Percentiles rank a stretch among this genome's conserved stretches.
These are phyloP conservation scores for Thalia dealbata DNA, from an alignment of 176 grass and related monocot genomes.

Conservation along the genomic window DNA sequence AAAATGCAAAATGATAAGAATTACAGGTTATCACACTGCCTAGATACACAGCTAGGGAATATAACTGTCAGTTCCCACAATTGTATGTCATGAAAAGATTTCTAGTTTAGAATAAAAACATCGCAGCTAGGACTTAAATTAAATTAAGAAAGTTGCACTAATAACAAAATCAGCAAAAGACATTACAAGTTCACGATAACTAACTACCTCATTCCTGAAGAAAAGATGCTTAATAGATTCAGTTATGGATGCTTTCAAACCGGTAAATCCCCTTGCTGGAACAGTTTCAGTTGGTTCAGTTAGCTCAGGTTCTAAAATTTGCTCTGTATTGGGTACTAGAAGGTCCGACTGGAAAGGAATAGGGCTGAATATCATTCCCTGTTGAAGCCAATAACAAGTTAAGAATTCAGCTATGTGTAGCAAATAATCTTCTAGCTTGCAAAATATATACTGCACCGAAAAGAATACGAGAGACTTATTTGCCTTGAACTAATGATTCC, in stretches of 20 bases:
- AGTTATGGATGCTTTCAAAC: conserved; percentile 28
- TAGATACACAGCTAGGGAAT: no score
- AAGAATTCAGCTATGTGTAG: not conserved
- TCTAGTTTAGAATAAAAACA: no score
- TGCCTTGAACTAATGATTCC: not conserved
- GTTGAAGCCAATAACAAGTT: conserved; percentile 8
- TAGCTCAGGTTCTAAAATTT: conserved; percentile 27
- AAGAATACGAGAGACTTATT: not conserved
- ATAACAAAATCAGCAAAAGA: not conserved
- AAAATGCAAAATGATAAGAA: no score
- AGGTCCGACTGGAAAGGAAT: conserved; percentile 62
- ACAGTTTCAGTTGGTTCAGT: conserved; percentile 15
- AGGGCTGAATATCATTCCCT: conserved; percentile 80
- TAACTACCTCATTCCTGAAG: conserved; percentile 44
- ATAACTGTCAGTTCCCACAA: no score
- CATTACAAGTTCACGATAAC: not conserved
- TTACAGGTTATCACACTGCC: no score
- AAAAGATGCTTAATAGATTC: conserved; percentile 57
- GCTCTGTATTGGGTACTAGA: conserved; percentile 20
- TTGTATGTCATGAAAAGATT: no score
- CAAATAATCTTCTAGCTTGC: not conserved
- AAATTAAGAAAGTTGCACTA: not conserved
- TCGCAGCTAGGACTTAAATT: not conserved
- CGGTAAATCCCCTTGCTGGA: conserved; percentile 15
- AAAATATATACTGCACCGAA: not conserved